Conservation (phyloP, 1,139 yeast species). For the Magnusiomyces ingens region DNA sequence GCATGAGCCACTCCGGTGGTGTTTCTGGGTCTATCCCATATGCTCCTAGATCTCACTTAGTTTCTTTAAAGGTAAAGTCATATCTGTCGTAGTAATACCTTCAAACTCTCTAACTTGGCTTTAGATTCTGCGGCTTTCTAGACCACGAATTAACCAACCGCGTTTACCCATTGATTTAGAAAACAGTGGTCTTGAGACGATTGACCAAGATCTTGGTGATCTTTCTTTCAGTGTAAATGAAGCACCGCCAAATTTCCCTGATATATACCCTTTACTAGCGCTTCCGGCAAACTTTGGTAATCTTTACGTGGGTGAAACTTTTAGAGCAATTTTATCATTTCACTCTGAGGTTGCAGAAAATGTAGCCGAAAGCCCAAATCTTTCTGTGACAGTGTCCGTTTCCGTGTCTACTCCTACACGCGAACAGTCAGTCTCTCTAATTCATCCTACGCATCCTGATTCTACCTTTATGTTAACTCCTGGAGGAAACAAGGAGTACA, state of each 20-base stretch:
- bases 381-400: conserved; percentile 9
- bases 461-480: conserved; percentile 17
- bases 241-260: conserved; percentile 10
- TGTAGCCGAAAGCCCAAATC: not conserved
- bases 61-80: conserved; percentile 2
- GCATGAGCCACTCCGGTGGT: too few species aligned
- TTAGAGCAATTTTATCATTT: conserved; percentile 24
- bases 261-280: conserved; percentile 16
- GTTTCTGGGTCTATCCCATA: too few species aligned
- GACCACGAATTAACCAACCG: conserved; percentile 23
- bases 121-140: conserved; percentile 28
- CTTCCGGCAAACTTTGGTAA: conserved; percentile 26
- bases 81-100: not conserved
- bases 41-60: conserved; percentile 1
- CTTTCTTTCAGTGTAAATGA: conserved; percentile 5
- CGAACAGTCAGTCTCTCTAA: conserved; percentile 14
- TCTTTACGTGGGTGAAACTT: conserved; percentile 30
- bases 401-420: conserved; percentile 14
- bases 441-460: conserved; percentile 19
- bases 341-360: conserved; percentile 15
- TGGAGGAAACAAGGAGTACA: conserved; percentile 19
- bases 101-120: conserved; percentile 12
- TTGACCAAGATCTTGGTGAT: not conserved
- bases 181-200: not conserved
- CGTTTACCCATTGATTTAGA: not conserved